phyloP scores from a whole-genome alignment of 2,329 filamentous ascomycete species.

The Drechslerella dactyloides region DNA sequence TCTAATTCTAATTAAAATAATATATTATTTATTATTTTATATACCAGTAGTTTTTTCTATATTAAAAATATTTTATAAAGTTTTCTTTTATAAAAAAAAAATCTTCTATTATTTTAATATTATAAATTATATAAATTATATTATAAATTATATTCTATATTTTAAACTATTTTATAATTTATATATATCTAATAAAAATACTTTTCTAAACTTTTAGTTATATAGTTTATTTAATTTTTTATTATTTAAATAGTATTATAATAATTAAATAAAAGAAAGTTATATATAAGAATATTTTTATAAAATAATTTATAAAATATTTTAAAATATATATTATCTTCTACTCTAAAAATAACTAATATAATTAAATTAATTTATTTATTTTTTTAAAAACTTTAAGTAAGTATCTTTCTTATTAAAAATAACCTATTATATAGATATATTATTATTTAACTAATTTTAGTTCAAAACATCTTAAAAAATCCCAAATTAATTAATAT shows the following conservation, averaged over 20 bases:
- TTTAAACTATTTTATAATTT: slow-evolving; percentile 11
- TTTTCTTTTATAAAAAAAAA: no score
- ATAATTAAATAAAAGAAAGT: background rate
- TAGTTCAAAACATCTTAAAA: slow-evolving; percentile 3
- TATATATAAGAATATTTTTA: background rate
- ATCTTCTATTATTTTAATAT: slow-evolving; percentile 17
- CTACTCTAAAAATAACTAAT: background rate
- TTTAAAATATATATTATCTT: slow-evolving; percentile 5
- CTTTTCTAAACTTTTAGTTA: slow-evolving; percentile 4
- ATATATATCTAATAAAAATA: slow-evolving; percentile 13
- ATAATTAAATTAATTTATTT: background rate
- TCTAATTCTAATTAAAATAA: background rate
- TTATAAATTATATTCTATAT: slow-evolving; percentile 7
- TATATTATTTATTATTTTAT: slow-evolving; percentile 13
- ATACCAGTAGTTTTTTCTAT: slow-evolving; percentile 20
- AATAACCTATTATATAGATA: slow-evolving; percentile 10
- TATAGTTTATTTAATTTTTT: slow-evolving; percentile 6
- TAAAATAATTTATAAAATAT: slow-evolving; percentile 4
- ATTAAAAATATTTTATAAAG: slow-evolving; percentile 30
- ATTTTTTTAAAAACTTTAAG: slow-evolving; percentile 8
- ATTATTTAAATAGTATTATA: background rate
- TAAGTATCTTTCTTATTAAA: slow-evolving; percentile 2
- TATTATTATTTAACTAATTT: slow-evolving; percentile 7
- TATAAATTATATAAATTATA: slow-evolving; percentile 18
- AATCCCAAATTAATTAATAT: background rate